Conservation (phyloP, 352 stramenopile species). For the Pythium oligandrum region DNA sequence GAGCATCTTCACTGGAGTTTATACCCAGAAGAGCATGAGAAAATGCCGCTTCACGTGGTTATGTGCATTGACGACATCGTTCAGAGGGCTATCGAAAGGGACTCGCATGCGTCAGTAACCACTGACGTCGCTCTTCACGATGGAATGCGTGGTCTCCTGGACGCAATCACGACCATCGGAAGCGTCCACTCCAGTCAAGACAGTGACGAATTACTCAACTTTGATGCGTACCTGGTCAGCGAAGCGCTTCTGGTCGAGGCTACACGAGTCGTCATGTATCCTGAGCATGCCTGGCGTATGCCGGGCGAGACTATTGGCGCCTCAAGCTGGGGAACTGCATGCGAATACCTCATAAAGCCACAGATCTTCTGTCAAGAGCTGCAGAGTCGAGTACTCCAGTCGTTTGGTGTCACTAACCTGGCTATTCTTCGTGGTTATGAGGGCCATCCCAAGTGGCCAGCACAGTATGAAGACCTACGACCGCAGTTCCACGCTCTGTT, state of each 20-base stretch:
- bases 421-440: slow-evolving; percentile 32
- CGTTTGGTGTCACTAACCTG: neutral
- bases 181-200: too few species aligned
- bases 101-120: too few species aligned
- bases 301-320: slow-evolving; percentile 47
- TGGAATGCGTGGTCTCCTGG: too few species aligned
- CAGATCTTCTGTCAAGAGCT: slow-evolving; percentile 20
- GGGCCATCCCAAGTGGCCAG: slow-evolving; percentile 17
- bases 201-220: slow-evolving; percentile 11
- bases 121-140: too few species aligned
- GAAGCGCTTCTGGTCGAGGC: slow-evolving; percentile 57
- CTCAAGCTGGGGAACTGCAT: slow-evolving; percentile 49
- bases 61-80: too few species aligned
- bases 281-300: slow-evolving; percentile 28
- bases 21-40: too few species aligned
- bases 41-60: too few species aligned
- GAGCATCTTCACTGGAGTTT: too few species aligned
- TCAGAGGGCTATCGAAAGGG: too few species aligned
- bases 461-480: slow-evolving; percentile 3
- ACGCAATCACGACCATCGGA: too few species aligned
- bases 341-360: slow-evolving; percentile 32
- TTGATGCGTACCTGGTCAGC: slow-evolving; percentile 54
- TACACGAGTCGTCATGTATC: slow-evolving; percentile 34
- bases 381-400: neutral
- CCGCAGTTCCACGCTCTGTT: slow-evolving; percentile 18